These are phyloP conservation scores for Saturnispora sekii DNA, from an alignment of 805 yeast genomes.

Conservation along the genomic window DNA sequence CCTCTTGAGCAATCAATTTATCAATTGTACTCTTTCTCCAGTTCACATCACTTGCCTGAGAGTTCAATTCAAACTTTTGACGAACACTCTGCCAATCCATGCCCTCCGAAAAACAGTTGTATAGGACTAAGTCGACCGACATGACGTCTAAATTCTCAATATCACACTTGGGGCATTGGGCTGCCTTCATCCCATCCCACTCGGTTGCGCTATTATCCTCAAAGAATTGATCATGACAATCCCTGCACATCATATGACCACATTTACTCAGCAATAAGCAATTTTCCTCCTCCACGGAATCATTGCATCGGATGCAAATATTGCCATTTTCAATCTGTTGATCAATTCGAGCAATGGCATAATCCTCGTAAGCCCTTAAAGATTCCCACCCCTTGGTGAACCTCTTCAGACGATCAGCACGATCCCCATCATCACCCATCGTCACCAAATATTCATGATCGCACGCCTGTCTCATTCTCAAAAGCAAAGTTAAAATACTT, in stretches of 20 bases:
- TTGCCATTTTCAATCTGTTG: constrained; percentile 29
- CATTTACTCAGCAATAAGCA: constrained; percentile 46
- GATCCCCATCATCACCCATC: constrained; percentile 42
- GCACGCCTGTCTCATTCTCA: constrained; percentile 82
- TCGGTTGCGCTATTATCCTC: constrained; percentile 32
- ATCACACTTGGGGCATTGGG: constrained; percentile 52
- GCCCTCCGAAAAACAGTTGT: constrained; percentile 35
- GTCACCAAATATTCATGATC: constrained; percentile 67
- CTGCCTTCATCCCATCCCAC: constrained; percentile 25
- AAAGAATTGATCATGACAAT: constrained; percentile 44
- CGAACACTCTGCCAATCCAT: constrained; percentile 19
- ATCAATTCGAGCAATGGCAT: constrained; percentile 28
- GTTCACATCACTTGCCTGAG: constrained; percentile 17
- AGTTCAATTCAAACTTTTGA: constrained; percentile 16
- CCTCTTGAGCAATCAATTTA: constrained; percentile 19
- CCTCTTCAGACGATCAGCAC: constrained; percentile 27
- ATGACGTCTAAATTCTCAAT: constrained; percentile 28
- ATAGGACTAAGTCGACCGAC: constrained; percentile 39
- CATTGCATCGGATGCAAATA: constrained; percentile 60
- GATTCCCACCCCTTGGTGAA: constrained; percentile 24
- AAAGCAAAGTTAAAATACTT: constrained; percentile 56
- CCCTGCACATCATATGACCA: constrained; percentile 66
- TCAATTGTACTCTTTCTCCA: constrained; percentile 22
- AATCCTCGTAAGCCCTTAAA: constrained; percentile 14
- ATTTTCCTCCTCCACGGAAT: constrained; percentile 35